These are phyloP conservation scores for Nephelium lappaceum DNA, from an alignment of 345 rosid species.

Conservation along the genomic window DNA sequence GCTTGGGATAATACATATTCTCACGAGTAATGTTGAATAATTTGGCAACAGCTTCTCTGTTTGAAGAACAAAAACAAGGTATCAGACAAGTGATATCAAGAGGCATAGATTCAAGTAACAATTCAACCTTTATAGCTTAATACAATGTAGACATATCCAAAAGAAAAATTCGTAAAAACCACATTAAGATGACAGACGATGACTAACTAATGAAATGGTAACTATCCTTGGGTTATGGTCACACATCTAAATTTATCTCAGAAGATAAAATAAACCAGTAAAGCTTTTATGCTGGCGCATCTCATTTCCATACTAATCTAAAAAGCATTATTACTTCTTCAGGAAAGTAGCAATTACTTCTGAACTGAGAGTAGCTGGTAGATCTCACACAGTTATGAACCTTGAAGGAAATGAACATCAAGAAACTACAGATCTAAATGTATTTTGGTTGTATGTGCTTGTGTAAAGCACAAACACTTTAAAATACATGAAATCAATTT, in stretches of 20 bases:
- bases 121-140: background rate
- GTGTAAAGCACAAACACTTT: background rate
- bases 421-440: background rate
- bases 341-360: background rate
- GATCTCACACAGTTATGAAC: background rate
- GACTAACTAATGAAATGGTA: background rate
- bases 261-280: background rate
- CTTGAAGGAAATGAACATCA: background rate
- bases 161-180: background rate
- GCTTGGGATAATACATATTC: conserved; percentile 76
- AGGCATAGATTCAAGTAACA: background rate
- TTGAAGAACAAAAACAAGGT: conserved; percentile 16
- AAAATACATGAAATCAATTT: conserved; percentile 6
- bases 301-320: background rate
- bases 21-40: conserved; percentile 61
- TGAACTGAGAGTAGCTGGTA: background rate
- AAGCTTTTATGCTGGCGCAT: background rate
- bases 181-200: background rate
- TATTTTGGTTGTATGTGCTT: background rate
- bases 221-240: background rate
- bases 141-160: background rate
- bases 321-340: background rate
- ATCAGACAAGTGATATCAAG: conserved; percentile 6
- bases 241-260: background rate
- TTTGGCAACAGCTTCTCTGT: conserved; percentile 71